A percentile compares a stretch with the other conserved stretches of the same genome.
Evolutionary conservation across 495 filamentous ascomycete species (phyloP).

Genomic region (Parathielavia hyrcaniae): DNA sequence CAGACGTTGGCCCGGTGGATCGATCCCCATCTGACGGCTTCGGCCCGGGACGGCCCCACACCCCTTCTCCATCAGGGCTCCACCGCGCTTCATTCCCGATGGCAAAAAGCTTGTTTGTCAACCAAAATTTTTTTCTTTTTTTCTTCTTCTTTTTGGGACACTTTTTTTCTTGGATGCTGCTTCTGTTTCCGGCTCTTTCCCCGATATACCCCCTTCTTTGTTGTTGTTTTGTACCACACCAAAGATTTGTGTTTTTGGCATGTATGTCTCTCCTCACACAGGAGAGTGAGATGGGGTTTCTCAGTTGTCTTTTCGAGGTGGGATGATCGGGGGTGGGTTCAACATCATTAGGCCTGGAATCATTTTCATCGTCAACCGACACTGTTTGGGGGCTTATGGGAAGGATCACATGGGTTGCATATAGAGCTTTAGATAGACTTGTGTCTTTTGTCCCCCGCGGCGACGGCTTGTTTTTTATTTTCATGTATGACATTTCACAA

Average conservation of each 20-base stretch:
- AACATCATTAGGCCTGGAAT: conserved; percentile 3
- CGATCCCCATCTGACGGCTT: not conserved
- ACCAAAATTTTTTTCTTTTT: not conserved
- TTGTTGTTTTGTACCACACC: conserved; percentile 7
- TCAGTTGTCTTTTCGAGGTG: not conserved
- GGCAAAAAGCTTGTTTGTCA: not conserved
- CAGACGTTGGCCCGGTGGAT: not conserved
- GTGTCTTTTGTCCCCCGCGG: conserved; percentile 3
- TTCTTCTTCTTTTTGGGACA: not conserved
- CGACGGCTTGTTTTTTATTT: conserved; percentile 9
- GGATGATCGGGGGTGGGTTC: not conserved
- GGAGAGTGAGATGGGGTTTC: too few species aligned
- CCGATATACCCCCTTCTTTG: conserved; percentile 12
- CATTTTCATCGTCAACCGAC: not conserved
- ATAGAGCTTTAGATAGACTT: conserved; percentile 12
- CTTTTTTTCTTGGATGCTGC: not conserved
- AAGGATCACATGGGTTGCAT: conserved; percentile 8
- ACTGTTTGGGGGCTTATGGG: not conserved
- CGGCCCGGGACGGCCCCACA: not conserved
- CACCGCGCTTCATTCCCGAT: not conserved
- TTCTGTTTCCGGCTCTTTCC: not conserved
- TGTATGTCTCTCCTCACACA: not conserved
- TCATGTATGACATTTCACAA: conserved; percentile 1
- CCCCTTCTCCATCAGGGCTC: not conserved
- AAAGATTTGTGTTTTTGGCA: conserved; percentile 5